A percentile compares a stretch with the other conserved stretches of the same genome.
Conservation (phyloP, 169 alveolate genomes). For the Plasmodium cynomolgi region DNA sequence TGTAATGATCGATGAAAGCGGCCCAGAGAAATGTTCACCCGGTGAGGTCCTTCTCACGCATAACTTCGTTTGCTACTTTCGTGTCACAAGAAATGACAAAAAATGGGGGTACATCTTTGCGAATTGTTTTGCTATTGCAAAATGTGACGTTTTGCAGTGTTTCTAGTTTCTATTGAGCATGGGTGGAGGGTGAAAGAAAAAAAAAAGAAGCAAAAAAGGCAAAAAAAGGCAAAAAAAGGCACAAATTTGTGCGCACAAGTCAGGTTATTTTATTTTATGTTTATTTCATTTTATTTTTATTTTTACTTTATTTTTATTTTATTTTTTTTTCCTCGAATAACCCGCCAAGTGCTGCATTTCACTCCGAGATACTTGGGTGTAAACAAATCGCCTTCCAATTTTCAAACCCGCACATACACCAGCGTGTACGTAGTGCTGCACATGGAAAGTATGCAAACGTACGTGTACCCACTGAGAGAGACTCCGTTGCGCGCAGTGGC, state of each 20-base stretch:
- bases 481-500: not conserved
- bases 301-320: not conserved
- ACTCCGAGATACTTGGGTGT: not conserved
- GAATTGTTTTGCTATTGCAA: not conserved
- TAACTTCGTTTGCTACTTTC: not conserved
- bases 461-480: not conserved
- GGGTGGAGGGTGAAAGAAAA: not conserved
- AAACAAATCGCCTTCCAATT: not conserved
- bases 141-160: not conserved
- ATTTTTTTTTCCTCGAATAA: not conserved
- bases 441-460: not conserved
- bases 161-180: not conserved
- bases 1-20: not conserved
- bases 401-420: not conserved
- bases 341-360: not conserved
- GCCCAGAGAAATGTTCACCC: not conserved
- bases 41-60: not conserved
- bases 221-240: not conserved
- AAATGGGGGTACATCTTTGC: not conserved
- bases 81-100: not conserved
- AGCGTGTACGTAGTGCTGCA: not conserved
- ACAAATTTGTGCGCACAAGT: not conserved
- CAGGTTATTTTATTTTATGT: not conserved
- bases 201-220: not conserved
- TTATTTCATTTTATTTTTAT: too few species aligned